These are phyloP conservation scores for Nidularia pulvinata DNA, from an alignment of 768 basidiomycete genomes.

Conservation along the genomic window DNA sequence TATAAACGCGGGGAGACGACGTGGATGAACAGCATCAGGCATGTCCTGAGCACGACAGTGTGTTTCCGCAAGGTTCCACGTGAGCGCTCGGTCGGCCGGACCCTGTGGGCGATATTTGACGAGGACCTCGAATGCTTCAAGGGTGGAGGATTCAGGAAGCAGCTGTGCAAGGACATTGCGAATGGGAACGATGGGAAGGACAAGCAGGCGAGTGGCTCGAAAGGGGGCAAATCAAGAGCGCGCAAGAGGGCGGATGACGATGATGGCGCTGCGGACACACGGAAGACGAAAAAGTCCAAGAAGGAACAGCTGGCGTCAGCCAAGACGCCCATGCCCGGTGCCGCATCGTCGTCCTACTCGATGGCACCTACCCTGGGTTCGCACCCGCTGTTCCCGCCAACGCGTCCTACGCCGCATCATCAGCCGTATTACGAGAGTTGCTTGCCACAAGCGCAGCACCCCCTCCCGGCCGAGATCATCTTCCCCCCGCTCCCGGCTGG, in stretches of 20 bases:
- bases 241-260: conserved; percentile 34
- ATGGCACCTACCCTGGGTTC: conserved; percentile 19
- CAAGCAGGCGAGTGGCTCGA: conserved; percentile 11
- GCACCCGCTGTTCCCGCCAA: conserved; percentile 47
- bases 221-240: conserved; percentile 28
- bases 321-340: conserved; percentile 9
- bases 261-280: conserved; percentile 30
- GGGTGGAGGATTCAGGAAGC: conserved; percentile 80
- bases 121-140: conserved; percentile 83
- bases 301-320: conserved; percentile 28
- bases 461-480: conserved; percentile 57
- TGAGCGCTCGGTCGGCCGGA: conserved; percentile 76
- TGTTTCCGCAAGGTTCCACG: conserved; percentile 87
- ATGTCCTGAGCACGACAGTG: conserved; percentile 91
- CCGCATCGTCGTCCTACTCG: conserved; percentile 18
- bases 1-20: conserved; percentile 93
- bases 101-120: conserved; percentile 87
- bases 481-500: conserved; percentile 72
- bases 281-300: conserved; percentile 48
- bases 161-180: conserved; percentile 46
- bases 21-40: conserved; percentile 99
- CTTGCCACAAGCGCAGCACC: conserved; percentile 35
- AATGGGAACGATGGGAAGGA: conserved; percentile 33
- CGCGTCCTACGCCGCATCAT: conserved; percentile 59
- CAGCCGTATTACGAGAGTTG: conserved; percentile 76